Conservation (phyloP, 164 flowering plant species). For the Vitis riparia region DNA sequence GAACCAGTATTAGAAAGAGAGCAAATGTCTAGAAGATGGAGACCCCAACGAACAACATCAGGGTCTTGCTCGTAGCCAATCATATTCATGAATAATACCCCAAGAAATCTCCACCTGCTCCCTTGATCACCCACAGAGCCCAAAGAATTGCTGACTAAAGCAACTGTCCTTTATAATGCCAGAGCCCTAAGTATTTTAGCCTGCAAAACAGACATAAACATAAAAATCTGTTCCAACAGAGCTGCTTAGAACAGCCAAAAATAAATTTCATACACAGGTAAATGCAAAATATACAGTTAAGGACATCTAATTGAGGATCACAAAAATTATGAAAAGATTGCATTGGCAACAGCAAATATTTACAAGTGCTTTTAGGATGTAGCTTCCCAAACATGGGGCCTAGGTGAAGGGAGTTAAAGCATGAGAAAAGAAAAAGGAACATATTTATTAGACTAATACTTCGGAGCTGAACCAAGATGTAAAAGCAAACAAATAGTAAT, state of each 20-base stretch:
- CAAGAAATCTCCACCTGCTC: not conserved
- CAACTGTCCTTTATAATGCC: not conserved
- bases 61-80: not conserved
- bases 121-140: not conserved
- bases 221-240: not conserved
- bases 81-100: constrained; percentile 2
- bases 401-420: no score
- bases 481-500: no score
- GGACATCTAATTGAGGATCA: not conserved
- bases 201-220: not conserved
- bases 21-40: constrained; percentile 34
- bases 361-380: no score
- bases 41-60: constrained; percentile 42
- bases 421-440: no score
- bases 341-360: no score
- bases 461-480: no score
- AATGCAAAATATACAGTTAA: not conserved
- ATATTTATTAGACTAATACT: no score
- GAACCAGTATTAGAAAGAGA: constrained; percentile 19
- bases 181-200: not conserved
- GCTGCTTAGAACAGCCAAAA: not conserved
- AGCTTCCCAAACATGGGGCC: no score
- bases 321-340: not conserved
- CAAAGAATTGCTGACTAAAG: not conserved
- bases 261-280: not conserved